Evolutionary conservation across 2,329 filamentous ascomycete genomes (phyloP).

Genomic region (Fonsecaea multimorphosa): DNA sequence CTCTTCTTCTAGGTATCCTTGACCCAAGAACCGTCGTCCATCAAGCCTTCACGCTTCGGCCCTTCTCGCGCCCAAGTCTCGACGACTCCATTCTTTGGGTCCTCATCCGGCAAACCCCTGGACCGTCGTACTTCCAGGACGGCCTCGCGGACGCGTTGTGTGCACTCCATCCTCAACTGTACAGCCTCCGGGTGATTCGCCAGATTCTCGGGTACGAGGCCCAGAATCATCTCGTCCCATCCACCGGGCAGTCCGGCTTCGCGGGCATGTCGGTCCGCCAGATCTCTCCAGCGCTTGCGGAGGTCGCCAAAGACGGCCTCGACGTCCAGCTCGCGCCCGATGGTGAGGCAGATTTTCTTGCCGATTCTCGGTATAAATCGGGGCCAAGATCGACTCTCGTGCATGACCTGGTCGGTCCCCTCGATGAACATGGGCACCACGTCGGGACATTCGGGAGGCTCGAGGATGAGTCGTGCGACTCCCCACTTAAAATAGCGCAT

Average conservation of each 20-base stretch:
- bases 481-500: slow-evolving; percentile 99
- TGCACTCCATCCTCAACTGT: slow-evolving; percentile 78
- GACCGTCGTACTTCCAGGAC: slow-evolving; percentile 77
- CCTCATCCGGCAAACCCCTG: slow-evolving; percentile 78
- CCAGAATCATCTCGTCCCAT: slow-evolving; percentile 48
- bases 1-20: slow-evolving; percentile 56
- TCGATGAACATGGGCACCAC: slow-evolving; percentile 95
- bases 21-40: slow-evolving; percentile 64
- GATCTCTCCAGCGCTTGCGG: slow-evolving; percentile 72
- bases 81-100: slow-evolving; percentile 75
- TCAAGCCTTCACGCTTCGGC: slow-evolving; percentile 59
- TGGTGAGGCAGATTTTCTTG: slow-evolving; percentile 73
- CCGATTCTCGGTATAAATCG: slow-evolving; percentile 78
- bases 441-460: slow-evolving; percentile 84
- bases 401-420: slow-evolving; percentile 86
- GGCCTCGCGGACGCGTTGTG: slow-evolving; percentile 75
- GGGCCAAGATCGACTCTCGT: slow-evolving; percentile 78
- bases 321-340: slow-evolving; percentile 77
- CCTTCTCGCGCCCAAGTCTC: slow-evolving; percentile 77
- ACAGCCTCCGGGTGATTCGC: slow-evolving; percentile 76
- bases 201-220: slow-evolving; percentile 68
- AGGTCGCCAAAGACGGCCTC: slow-evolving; percentile 79
- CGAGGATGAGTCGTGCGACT: slow-evolving; percentile 85
- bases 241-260: slow-evolving; percentile 29
- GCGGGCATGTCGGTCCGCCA: slow-evolving; percentile 50